Base-by-base conservation (phyloP, 352 stramenopile species). In the Pythium sp. region DNA sequence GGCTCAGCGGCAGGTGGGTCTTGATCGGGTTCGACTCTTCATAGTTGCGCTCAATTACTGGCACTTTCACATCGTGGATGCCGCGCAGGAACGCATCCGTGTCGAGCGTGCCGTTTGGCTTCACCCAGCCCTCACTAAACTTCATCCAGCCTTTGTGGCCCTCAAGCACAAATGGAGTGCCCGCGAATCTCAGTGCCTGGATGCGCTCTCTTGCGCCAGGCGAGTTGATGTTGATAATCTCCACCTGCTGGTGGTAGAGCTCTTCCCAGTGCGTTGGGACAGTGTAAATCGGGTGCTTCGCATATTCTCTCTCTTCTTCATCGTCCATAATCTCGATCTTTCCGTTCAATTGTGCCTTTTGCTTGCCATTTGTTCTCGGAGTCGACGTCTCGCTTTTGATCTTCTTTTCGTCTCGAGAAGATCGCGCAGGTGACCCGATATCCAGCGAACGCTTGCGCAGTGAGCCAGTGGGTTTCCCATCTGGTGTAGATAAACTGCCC, bases 11-110 rank as follows among this genome's bases (percentile, higher is more conserved):
- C 55, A 93, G 36, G 55, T 92, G 74, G 32, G 80, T 91, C 65
- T 92, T 93, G 61, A 93, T 93, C 49, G 85, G 85, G 65, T 88
- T 88, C 20, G 74, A 74, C 36, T 91, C 83, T 43, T 93, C 83
- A 58, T 93, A 93, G 64, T 93, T 93, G 55, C 74, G 78, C 69
- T 93, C 85, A 26, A 93, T 75, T 54, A 93, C 83, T 0, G 85
- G 85, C 26, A 93, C 85, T 64, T 93, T 91, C 32, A 91, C 79
- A 68, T 92, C 85, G 64, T 91, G 82, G 59, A 93, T 87, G 8
- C 85, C 85, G 20, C 75, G 75, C 41, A 93, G 30, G 55, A 93
- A 91, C 24, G 77, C 79, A 20, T 75, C 60, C 36, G 83, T 80
- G 62, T 93, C 75, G 15, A 93, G 71, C 30, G 71, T 71, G 14